Evolutionary conservation across 805 yeast genomes (phyloP).

Genomic region (Spathaspora gorwiae): DNA sequence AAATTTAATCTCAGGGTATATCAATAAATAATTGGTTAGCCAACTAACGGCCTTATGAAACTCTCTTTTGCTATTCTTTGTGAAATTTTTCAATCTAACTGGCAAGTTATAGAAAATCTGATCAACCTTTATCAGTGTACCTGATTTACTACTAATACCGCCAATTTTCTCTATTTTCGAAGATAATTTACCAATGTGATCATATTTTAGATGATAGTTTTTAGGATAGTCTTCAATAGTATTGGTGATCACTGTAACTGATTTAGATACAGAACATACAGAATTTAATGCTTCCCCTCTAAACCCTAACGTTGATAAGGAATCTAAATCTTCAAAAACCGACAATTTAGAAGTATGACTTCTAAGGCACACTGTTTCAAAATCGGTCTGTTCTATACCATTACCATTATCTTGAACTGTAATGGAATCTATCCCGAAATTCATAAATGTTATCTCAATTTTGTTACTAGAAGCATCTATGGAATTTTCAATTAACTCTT

Average conservation of each 20-base stretch:
- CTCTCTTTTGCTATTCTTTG: constrained; percentile 64
- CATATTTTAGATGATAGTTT: constrained; percentile 54
- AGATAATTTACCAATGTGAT: constrained; percentile 48
- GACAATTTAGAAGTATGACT: constrained; percentile 65
- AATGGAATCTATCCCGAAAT: constrained; percentile 69
- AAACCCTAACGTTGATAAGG: constrained; percentile 61
- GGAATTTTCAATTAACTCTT: constrained; percentile 84
- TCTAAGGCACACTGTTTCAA: constrained; percentile 50
- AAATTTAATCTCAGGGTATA: constrained; percentile 54
- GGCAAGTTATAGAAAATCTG: constrained; percentile 69
- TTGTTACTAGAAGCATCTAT: constrained; percentile 72
- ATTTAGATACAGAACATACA: constrained; percentile 49
- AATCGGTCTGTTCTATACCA: constrained; percentile 56
- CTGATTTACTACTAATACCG: constrained; percentile 25
- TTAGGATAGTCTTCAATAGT: constrained; percentile 45
- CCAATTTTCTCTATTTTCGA: constrained; percentile 41
- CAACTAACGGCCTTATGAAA: constrained; percentile 61
- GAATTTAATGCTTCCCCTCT: constrained; percentile 82
- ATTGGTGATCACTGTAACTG: constrained; percentile 48
- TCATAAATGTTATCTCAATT: constrained; percentile 62
- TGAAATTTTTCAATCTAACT: constrained; percentile 73
- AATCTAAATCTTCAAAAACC: constrained; percentile 49
- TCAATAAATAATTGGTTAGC: constrained; percentile 65
- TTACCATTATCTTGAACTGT: constrained; percentile 67
- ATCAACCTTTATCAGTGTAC: constrained; percentile 61